phyloP scores from a whole-genome alignment of 306 rosid genomes.

The Prunus dulcis region DNA sequence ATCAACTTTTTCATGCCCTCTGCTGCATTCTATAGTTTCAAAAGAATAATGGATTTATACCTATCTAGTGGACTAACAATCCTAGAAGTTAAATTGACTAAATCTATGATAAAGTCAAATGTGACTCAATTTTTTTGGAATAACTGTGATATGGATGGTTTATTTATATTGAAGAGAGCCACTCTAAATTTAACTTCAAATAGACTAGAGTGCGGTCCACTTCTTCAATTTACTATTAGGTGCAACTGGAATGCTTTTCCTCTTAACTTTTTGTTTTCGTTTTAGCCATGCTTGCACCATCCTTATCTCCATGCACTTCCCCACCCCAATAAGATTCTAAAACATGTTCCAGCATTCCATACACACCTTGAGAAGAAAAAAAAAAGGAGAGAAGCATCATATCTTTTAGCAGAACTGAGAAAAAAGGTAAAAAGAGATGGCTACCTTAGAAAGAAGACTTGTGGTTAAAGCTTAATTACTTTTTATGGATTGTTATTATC shows the following conservation, averaged over 20 bases:
- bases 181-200: slow-evolving; percentile 18
- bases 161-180: slow-evolving; percentile 8
- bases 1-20: slow-evolving; percentile 15
- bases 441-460: slow-evolving; percentile 2
- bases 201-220: slow-evolving; percentile 40
- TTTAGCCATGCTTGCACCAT: slow-evolving; percentile 37
- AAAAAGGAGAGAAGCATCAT: slow-evolving; percentile 24
- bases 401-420: slow-evolving; percentile 26
- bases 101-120: slow-evolving; percentile 48
- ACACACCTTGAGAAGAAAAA: slow-evolving; percentile 21
- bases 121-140: slow-evolving; percentile 2
- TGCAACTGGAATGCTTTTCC: slow-evolving; percentile 27
- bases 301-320: slow-evolving; percentile 44
- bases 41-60: slow-evolving; percentile 47
- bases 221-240: slow-evolving; percentile 25
- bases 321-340: slow-evolving; percentile 34
- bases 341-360: slow-evolving; percentile 27
- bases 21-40: slow-evolving; percentile 6
- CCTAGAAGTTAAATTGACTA: slow-evolving; percentile 21
- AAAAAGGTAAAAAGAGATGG: not conserved
- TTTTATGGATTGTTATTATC: slow-evolving; percentile 14
- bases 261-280: slow-evolving; percentile 28
- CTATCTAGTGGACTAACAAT: slow-evolving; percentile 53
- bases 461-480: slow-evolving; percentile 29
- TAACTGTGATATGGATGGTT: slow-evolving; percentile 1